A percentile compares a stretch with the other conserved stretches of the same genome.
These are phyloP conservation scores for Blepharisma undulans DNA, from an alignment of 169 alveolate genomes.

Conservation along the genomic window DNA sequence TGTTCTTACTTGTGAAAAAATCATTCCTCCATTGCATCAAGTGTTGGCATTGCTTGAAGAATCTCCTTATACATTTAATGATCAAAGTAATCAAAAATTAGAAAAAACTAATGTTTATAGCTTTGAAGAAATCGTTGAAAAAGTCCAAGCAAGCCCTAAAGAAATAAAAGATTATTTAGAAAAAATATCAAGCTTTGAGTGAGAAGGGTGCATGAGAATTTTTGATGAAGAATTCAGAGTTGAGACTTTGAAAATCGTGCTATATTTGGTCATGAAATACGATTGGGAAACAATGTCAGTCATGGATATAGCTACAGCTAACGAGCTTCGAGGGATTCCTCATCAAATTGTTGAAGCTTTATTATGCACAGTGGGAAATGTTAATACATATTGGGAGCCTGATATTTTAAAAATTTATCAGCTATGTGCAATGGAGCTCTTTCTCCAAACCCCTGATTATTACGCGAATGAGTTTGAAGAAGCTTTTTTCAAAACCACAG, in stretches of 20 bases:
- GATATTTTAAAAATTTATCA: background rate
- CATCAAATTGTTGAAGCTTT: background rate
- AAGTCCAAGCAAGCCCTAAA: slow-evolving; percentile 13
- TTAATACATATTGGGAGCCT: background rate
- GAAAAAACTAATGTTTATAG: background rate
- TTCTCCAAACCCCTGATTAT: background rate
- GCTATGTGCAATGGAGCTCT: background rate
- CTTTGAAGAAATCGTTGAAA: background rate
- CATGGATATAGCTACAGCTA: background rate
- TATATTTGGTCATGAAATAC: background rate
- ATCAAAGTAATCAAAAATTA: background rate
- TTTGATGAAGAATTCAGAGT: slow-evolving; percentile 29
- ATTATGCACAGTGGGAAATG: background rate
- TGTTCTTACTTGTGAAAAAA: background rate
- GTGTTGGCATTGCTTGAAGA: background rate
- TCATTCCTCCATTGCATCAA: slow-evolving; percentile 34
- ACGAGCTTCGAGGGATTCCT: background rate
- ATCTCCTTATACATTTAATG: slow-evolving; percentile 22
- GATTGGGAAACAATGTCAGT: background rate
- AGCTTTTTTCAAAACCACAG: background rate
- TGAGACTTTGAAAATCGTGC: background rate
- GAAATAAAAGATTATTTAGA: slow-evolving; percentile 23
- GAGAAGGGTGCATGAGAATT: background rate
- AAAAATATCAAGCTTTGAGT: slow-evolving; percentile 4
- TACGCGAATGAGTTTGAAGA: background rate